Conservation (phyloP, 768 basidiomycete genomes). For the Cantharellus cinnabarinus region DNA sequence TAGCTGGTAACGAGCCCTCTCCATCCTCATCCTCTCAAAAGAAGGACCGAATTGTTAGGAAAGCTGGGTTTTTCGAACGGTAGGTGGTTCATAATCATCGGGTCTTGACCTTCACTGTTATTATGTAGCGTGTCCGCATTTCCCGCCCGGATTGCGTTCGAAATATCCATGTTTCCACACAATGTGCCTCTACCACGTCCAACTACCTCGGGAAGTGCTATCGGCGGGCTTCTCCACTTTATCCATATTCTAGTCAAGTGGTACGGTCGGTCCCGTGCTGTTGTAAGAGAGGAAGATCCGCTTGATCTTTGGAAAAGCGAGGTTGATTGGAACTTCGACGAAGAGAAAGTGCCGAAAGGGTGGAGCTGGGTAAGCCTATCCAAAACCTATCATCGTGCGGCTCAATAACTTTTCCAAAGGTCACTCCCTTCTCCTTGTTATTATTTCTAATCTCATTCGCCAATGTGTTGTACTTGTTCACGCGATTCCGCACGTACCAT, state of each 20-base stretch:
- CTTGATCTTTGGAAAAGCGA: slow-evolving; percentile 62
- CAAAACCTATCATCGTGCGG: not conserved
- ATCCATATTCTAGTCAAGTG: slow-evolving; percentile 47
- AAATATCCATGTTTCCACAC: slow-evolving; percentile 65
- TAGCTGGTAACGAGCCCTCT: slow-evolving; percentile 7
- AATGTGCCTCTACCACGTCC: slow-evolving; percentile 55
- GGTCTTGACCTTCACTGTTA: slow-evolving; percentile 9
- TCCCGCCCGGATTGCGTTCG: slow-evolving; percentile 54
- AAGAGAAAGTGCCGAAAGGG: slow-evolving; percentile 27
- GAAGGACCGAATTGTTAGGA: slow-evolving; percentile 23
- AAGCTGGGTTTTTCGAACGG: slow-evolving; percentile 37
- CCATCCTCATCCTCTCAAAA: not conserved
- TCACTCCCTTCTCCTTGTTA: not conserved
- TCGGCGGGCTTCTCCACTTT: slow-evolving; percentile 45
- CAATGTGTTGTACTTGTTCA: slow-evolving; percentile 6
- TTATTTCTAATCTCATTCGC: slow-evolving; percentile 1
- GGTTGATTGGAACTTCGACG: slow-evolving; percentile 15
- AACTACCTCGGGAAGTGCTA: slow-evolving; percentile 40
- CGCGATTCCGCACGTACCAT: slow-evolving; percentile 4
- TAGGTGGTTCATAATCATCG: slow-evolving; percentile 16
- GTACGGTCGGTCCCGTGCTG: slow-evolving; percentile 27
- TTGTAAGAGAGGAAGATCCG: slow-evolving; percentile 45
- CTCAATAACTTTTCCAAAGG: no score
- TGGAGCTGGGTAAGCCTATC: slow-evolving; percentile 50
- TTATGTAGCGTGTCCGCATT: slow-evolving; percentile 18